Conservation (phyloP, 2,329 filamentous ascomycete genomes). For the Xylariaceae sp. region DNA sequence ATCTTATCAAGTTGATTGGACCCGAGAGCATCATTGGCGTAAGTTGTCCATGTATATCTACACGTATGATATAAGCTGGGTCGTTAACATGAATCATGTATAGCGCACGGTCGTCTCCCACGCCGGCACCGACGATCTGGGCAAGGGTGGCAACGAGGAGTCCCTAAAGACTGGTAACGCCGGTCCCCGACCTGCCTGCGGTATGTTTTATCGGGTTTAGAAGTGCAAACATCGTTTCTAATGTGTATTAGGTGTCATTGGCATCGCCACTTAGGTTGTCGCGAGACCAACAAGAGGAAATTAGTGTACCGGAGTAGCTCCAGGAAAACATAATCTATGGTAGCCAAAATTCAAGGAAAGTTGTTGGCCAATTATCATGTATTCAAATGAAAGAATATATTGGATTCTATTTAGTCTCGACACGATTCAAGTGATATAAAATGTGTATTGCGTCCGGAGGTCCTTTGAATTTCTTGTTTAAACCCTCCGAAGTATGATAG, state of each 20-base stretch:
- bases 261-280: slow-evolving; percentile 73
- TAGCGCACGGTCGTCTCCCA: slow-evolving; percentile 95
- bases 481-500: no score
- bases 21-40: slow-evolving; percentile 93
- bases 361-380: neutral
- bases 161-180: slow-evolving; percentile 99
- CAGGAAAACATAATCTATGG: slow-evolving; percentile 6
- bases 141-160: slow-evolving; percentile 89
- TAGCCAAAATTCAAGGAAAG: slow-evolving; percentile 9
- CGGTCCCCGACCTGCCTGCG: slow-evolving; percentile 90
- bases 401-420: neutral
- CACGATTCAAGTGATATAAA: neutral
- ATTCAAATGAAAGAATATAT: neutral
- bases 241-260: slow-evolving; percentile 74
- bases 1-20: slow-evolving; percentile 92
- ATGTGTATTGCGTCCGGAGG: no score
- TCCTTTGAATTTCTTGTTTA: no score
- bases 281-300: neutral
- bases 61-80: neutral
- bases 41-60: slow-evolving; percentile 45
- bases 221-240: neutral
- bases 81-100: slow-evolving; percentile 32
- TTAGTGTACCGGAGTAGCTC: slow-evolving; percentile 2
- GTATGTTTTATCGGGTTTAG: slow-evolving; percentile 55
- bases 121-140: slow-evolving; percentile 94